Evolutionary conservation across 768 basidiomycete genomes (phyloP).

Genomic region (Boletus rex-veris): DNA sequence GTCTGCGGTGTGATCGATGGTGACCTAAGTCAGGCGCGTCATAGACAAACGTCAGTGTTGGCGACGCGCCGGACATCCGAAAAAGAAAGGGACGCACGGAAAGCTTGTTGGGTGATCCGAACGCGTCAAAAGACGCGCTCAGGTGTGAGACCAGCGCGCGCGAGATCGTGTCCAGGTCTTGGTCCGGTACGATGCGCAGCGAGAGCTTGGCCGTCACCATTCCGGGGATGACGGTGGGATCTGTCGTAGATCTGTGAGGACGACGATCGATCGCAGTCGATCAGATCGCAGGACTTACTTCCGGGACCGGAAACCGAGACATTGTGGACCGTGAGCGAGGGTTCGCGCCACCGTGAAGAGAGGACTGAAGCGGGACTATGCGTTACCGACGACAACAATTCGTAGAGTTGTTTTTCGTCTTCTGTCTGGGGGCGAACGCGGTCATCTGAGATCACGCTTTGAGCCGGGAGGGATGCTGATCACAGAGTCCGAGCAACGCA

Average conservation of each 20-base stretch:
- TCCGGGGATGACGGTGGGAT: constrained; percentile 86
- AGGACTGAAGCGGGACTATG: constrained; percentile 65
- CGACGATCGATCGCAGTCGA: neutral
- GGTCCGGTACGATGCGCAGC: constrained; percentile 92
- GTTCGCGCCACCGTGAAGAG: constrained; percentile 82
- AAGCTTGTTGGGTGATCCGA: constrained; percentile 69
- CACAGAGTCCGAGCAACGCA: constrained; percentile 39
- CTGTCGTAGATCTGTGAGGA: constrained; percentile 33
- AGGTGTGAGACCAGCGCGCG: constrained; percentile 59
- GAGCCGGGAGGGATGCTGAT: neutral
- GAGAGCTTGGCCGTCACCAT: constrained; percentile 83
- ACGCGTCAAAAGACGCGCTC: constrained; percentile 48
- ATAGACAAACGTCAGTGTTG: neutral
- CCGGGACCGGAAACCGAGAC: constrained; percentile 79
- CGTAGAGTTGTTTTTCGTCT: constrained; percentile 66
- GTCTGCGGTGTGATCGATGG: constrained; percentile 78
- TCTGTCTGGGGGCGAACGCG: constrained; percentile 65
- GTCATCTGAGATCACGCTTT: constrained; percentile 52
- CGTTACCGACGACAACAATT: constrained; percentile 65
- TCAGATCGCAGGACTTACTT: constrained; percentile 43
- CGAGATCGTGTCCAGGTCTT: constrained; percentile 70
- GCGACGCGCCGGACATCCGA: too few relatives aligned
- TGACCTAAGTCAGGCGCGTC: constrained; percentile 45
- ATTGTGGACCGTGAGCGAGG: constrained; percentile 85
- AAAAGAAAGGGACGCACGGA: constrained; percentile 42